Evolutionary conservation across 192 early-diverging fungal species (phyloP), one percentile per base, ranked within the genome.

Genomic region (Lobosporangium transversale): DNA sequence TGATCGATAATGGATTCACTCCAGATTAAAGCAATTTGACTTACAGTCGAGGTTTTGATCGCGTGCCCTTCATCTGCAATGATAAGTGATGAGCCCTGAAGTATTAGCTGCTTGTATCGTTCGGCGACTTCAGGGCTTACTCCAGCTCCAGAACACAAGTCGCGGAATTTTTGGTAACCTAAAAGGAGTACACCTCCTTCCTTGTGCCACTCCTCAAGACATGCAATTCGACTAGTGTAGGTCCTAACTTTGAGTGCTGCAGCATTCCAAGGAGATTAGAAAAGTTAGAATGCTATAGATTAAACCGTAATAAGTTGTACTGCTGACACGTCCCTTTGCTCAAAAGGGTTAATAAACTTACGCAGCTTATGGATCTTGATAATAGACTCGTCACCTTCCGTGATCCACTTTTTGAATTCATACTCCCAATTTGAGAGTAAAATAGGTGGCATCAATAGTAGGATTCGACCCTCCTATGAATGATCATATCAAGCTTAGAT

Each of bases 61-160:
- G 62, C 66, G 76, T 97, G 95, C 3, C 89, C 92, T 80, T 97
- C 94, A 74, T 97, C 95, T 1, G 89, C 86, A 29, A 97, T 83
- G 0, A 93, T 76, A 7, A 97, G 54, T 23, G 86, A 83, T 1
- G 95, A 87, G 2, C 93, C 93, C 11, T 83, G 70, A n/a, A 90
- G 40, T 23, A 94, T 52, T 8, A 78, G 79, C 27, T 64, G 5
- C 11, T 62, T 59, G 30, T 81, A 69, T 14, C 49, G 50, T 7
- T 62, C 42, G 12, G n/a, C 2, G 24, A 56, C 31, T 6, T 49
- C 35, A 18, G 51, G 11, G 7, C 1, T n/a, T 54, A 12, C n/a
- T 17, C 30, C 12, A 12, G 30, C 20, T 45, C 26, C 12, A 62
- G 1, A 29, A 36, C 60, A 51, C 60, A 88, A 26, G 1, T 70